A percentile compares a stretch with the other conserved stretches of the same genome.
Conservation (phyloP, 2,329 filamentous ascomycete species). For the Alternaria incomplexa region DNA sequence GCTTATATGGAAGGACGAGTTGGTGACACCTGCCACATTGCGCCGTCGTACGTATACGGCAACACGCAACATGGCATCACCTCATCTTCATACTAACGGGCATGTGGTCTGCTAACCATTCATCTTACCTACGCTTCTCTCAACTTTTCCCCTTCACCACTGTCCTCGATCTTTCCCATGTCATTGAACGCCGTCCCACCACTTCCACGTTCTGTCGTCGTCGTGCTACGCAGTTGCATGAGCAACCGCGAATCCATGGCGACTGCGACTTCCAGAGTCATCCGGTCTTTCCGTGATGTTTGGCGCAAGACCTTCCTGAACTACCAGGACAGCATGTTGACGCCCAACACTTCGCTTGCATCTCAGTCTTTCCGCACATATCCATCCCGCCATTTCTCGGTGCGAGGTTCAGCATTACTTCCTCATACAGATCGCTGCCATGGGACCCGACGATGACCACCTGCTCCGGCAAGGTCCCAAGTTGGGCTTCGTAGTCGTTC, state of each 20-base stretch:
- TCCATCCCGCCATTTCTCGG: neutral
- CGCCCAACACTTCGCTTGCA: neutral
- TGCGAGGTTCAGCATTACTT: neutral
- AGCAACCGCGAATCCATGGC: conserved; percentile 1
- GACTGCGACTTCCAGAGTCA: neutral
- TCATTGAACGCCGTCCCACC: neutral
- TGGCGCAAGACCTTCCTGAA: neutral
- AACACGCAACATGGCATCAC: neutral
- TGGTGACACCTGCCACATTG: neutral
- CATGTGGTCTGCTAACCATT: neutral
- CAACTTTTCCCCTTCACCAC: neutral
- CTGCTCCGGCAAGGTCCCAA: neutral
- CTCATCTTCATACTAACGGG: neutral
- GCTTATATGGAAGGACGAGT: neutral
- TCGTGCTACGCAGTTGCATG: neutral
- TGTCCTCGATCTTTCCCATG: neutral
- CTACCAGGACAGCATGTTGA: neutral
- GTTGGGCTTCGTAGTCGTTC: neutral
- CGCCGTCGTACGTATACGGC: neutral
- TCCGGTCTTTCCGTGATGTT: neutral
- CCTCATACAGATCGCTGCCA: neutral
- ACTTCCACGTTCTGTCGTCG: neutral
- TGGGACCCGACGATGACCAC: neutral
- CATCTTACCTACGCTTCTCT: neutral
- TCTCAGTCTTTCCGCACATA: neutral